Conservation (phyloP, 2,329 filamentous ascomycete species). For the Apiospora malaysiana region DNA sequence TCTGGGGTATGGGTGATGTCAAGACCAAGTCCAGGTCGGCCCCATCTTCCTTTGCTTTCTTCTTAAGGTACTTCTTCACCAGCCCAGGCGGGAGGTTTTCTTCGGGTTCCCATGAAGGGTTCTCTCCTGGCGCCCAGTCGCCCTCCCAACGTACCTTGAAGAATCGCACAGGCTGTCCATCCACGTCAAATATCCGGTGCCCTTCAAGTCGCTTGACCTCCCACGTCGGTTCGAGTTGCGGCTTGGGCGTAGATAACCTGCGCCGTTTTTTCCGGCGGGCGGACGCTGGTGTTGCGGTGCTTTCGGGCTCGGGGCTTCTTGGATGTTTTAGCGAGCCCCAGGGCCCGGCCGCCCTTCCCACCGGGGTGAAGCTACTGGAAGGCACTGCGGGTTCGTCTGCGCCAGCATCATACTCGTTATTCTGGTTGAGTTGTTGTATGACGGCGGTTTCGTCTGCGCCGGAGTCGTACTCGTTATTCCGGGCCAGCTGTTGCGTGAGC, state of each 20-base stretch:
- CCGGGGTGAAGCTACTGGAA: constrained; percentile 26
- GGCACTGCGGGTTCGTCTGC: constrained; percentile 30
- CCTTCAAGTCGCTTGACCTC: constrained; percentile 53
- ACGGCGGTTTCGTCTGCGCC: constrained; percentile 34
- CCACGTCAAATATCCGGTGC: constrained; percentile 45
- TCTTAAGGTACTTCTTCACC: constrained; percentile 48
- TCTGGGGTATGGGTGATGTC: constrained; percentile 32
- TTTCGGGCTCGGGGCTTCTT: background rate
- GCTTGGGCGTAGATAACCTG: background rate
- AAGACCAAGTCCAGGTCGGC: constrained; percentile 13
- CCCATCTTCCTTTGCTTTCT: constrained; percentile 33
- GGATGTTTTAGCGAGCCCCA: background rate
- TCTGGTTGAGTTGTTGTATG: constrained; percentile 34
- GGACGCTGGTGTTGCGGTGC: background rate
- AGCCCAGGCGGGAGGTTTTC: constrained; percentile 52
- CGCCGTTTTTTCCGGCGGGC: background rate
- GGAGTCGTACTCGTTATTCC: constrained; percentile 24
- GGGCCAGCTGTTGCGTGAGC: constrained; percentile 38
- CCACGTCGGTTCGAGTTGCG: constrained; percentile 39
- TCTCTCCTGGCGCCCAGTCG: constrained; percentile 60
- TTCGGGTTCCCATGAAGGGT: constrained; percentile 64
- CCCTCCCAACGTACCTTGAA: constrained; percentile 64
- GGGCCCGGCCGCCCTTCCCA: background rate
- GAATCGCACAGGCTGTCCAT: constrained; percentile 44
- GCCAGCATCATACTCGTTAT: constrained; percentile 24